Base-by-base conservation (phyloP, 805 yeast species). In the Pichia paraexigua region DNA sequence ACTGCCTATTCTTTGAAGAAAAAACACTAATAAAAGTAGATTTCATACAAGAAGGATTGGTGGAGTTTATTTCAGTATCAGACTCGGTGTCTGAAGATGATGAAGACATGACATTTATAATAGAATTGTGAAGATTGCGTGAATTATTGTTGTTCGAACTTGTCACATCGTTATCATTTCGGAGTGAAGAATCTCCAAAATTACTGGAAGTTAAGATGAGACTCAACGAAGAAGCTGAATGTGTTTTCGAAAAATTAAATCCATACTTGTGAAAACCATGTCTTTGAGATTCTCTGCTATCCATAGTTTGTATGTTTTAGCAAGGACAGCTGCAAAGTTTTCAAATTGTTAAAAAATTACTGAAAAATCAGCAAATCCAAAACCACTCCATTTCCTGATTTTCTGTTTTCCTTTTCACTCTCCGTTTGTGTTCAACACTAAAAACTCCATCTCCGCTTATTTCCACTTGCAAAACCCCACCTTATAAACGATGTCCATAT, bases 151-250 rank as follows among this genome's bases (percentile, higher is more conserved):
- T 25, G 18, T 21, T 25, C 15, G 11, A n/a, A 24, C 25, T 24
- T n/a, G 41, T 8, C 12, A 2, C 17, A 8, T 28, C 35, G 45
- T 44, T 45, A 45, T 49, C 48, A 22, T 41, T 35, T 49, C 45
- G 52, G 45, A 24, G 45, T 43, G 51, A 18, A 21, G 30, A 18
- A 20, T 35, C 20, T 17, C 7, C 35, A 13, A 9, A 30, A 5
- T 4, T 30, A 13, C 4, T 30, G n/a, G 35, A 15, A 27, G 9
- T 42, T n/a, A 20, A 22, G 2, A 44, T 17, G 21, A 48, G 27
- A 21, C 55, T 25, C 15, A 52, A 50, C 2, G 48, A 41, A 3
- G 55, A 52, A 15, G 55, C 52, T 1, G 55, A 48, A 20, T 46
- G 52, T 12, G 55, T 46, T 45, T 52, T 52, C 25, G 45, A 42